These are phyloP conservation scores for Lithocarpus polystachyus DNA, from an alignment of 306 rosid species.

Conservation along the genomic window DNA sequence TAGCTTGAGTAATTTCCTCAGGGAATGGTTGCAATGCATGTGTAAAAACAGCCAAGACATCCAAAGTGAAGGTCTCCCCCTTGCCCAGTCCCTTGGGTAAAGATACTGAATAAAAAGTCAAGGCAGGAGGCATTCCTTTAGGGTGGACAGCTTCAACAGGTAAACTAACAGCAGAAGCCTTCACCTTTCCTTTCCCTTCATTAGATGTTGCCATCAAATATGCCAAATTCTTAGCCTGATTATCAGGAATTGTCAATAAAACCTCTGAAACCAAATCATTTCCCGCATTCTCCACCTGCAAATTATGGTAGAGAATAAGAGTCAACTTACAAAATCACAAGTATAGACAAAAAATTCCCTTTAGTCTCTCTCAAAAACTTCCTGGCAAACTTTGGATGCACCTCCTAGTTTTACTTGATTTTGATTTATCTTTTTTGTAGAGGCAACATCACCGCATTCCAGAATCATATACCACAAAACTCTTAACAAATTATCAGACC, in stretches of 20 bases:
- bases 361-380: background rate
- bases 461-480: conserved; percentile 5
- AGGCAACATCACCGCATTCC: background rate
- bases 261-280: conserved; percentile 52
- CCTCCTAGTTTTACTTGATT: background rate
- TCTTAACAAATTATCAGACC: background rate
- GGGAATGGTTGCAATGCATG: conserved; percentile 74
- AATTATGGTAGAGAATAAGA: background rate
- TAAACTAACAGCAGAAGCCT: conserved; percentile 42
- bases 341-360: background rate
- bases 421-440: background rate
- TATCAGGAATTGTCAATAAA: conserved; percentile 66
- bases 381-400: background rate
- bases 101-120: conserved; percentile 65
- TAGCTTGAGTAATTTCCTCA: conserved; percentile 83
- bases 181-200: conserved; percentile 77
- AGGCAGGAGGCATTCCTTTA: conserved; percentile 50
- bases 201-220: conserved; percentile 44
- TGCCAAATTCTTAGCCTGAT: conserved; percentile 63
- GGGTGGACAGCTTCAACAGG: conserved; percentile 55
- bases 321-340: background rate
- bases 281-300: conserved; percentile 81
- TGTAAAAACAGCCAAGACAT: conserved; percentile 71
- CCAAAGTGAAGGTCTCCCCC: conserved; percentile 60
- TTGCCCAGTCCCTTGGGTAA: conserved; percentile 71